Evolutionary conservation across 2,329 filamentous ascomycete species (phyloP).

Genomic region (Trichoderma pleuroti): DNA sequence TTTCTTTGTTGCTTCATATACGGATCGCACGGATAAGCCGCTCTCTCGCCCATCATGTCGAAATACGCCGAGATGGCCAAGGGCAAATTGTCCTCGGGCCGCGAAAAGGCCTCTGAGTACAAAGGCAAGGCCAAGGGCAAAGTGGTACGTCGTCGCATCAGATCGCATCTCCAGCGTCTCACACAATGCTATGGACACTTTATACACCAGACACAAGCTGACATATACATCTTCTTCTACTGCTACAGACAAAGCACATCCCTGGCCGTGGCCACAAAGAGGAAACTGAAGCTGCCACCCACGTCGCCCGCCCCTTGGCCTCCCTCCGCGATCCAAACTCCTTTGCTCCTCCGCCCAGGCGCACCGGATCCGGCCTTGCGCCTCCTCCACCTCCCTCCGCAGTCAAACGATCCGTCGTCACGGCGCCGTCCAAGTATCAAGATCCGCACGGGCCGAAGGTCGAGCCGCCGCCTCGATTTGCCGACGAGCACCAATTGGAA

Average conservation of each 20-base stretch:
- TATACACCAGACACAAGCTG: background rate
- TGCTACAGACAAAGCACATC: constrained; percentile 8
- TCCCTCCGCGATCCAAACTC: constrained; percentile 70
- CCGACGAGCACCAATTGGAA: constrained; percentile 8
- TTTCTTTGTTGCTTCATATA: background rate
- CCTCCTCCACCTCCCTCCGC: constrained; percentile 27
- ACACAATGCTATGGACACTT: background rate
- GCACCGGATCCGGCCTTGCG: constrained; percentile 36
- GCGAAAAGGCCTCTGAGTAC: constrained; percentile 18
- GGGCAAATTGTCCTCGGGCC: constrained; percentile 20
- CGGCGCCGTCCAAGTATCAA: constrained; percentile 34
- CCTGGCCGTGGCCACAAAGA: constrained; percentile 37
- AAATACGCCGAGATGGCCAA: constrained; percentile 46
- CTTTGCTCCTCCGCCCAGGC: constrained; percentile 79
- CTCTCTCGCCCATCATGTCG: constrained; percentile 35
- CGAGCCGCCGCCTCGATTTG: background rate
- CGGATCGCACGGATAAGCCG: background rate
- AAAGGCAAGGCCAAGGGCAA: constrained; percentile 33
- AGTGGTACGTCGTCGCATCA: constrained; percentile 39
- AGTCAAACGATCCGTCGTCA: constrained; percentile 27
- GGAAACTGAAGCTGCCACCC: constrained; percentile 26
- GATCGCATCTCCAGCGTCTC: background rate
- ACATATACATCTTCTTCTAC: background rate
- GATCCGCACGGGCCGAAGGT: constrained; percentile 28
- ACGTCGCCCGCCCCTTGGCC: constrained; percentile 58